Evolutionary conservation across 1,284 basidiomycete species (phyloP).

Genomic region (Coriolopsis trogii): DNA sequence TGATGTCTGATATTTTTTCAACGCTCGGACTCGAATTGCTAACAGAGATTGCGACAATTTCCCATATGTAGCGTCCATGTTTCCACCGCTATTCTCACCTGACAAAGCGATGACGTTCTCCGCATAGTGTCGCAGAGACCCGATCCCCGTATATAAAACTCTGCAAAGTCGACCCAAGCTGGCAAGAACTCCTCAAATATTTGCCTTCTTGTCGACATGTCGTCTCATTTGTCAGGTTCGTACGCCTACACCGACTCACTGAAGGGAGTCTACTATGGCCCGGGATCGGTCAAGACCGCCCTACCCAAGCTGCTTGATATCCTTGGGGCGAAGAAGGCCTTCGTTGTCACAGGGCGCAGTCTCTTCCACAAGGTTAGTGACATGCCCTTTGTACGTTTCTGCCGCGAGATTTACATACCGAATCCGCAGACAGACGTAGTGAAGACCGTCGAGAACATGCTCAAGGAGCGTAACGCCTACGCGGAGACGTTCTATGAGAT

Average conservation of each 20-base stretch:
- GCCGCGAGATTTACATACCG: neutral
- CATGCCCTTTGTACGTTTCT: neutral
- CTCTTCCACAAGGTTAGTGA: constrained; percentile 60
- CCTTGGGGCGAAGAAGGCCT: constrained; percentile 60
- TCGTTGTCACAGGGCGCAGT: constrained; percentile 73
- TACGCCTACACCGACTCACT: constrained; percentile 68
- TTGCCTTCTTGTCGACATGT: neutral
- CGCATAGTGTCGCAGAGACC: too few species aligned
- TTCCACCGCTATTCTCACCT: too few species aligned
- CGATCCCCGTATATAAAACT: too few species aligned
- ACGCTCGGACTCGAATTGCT: too few species aligned
- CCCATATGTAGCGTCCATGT: too few species aligned
- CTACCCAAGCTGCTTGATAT: constrained; percentile 62
- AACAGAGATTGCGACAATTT: too few species aligned
- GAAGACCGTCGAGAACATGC: constrained; percentile 56
- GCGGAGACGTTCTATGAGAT: constrained; percentile 76
- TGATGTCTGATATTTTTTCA: too few species aligned
- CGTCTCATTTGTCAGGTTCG: constrained; percentile 43
- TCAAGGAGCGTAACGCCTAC: constrained; percentile 58
- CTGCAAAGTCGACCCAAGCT: too few species aligned
- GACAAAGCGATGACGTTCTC: too few species aligned
- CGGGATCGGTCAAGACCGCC: constrained; percentile 60
- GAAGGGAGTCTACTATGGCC: constrained; percentile 69
- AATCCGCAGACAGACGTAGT: constrained; percentile 62
- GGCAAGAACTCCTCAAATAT: neutral